Evolutionary conservation across 495 filamentous ascomycete species (phyloP).

Genomic region (Aspergillus ellipticus): DNA sequence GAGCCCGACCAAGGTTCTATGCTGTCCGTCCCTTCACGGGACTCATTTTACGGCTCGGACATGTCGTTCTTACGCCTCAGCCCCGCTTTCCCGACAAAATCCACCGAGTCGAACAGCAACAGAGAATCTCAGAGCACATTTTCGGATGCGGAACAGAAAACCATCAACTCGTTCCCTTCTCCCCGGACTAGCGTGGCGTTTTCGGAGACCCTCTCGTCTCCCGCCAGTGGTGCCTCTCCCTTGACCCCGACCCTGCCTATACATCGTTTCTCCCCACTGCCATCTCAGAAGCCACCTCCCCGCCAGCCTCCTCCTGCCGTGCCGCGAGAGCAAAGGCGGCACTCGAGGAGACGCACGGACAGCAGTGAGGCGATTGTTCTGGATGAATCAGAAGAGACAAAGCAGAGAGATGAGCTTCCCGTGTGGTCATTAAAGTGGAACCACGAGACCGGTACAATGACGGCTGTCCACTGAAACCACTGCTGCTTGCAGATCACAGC

Average conservation of each 20-base stretch:
- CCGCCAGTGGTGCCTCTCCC: slow-evolving; percentile 40
- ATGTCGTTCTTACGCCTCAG: slow-evolving; percentile 46
- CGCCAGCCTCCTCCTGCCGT: slow-evolving; percentile 36
- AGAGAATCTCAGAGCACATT: slow-evolving; percentile 30
- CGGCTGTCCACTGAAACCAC: slow-evolving; percentile 33
- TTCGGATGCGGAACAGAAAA: slow-evolving; percentile 39
- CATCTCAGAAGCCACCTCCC: slow-evolving; percentile 38
- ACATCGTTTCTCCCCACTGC: slow-evolving; percentile 43
- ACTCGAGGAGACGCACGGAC: slow-evolving; percentile 42
- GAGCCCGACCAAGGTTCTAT: slow-evolving; percentile 30
- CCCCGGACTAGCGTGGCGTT: slow-evolving; percentile 33
- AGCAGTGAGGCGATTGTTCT: slow-evolving; percentile 44
- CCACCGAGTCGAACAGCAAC: slow-evolving; percentile 30
- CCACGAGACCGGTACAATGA: slow-evolving; percentile 29
- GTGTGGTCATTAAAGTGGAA: slow-evolving; percentile 43
- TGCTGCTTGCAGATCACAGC: not conserved
- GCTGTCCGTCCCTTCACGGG: slow-evolving; percentile 31
- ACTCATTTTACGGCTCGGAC: slow-evolving; percentile 38
- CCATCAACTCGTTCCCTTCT: slow-evolving; percentile 29
- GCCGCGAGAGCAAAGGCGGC: slow-evolving; percentile 34
- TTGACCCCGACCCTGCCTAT: slow-evolving; percentile 43
- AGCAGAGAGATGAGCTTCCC: slow-evolving; percentile 30
- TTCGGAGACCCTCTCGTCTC: slow-evolving; percentile 39
- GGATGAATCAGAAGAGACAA: slow-evolving; percentile 20
- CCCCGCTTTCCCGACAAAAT: slow-evolving; percentile 23